Base-by-base conservation (phyloP, 345 rosid species). In the Psidium guajava region DNA sequence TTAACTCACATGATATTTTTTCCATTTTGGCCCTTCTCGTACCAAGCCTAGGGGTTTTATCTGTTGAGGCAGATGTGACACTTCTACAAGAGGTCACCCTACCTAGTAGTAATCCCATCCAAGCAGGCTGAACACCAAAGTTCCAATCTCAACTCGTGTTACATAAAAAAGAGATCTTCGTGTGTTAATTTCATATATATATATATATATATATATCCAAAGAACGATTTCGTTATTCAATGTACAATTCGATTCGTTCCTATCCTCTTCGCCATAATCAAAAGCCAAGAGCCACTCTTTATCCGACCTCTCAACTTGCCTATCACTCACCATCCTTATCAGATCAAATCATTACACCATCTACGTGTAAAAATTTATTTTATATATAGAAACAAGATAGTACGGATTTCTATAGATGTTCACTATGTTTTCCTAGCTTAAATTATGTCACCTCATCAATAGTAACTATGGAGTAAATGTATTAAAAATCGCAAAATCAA, bases 361-460 rank as follows among this genome's bases (percentile, higher is more conserved):
- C 73, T 7, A 59, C 73, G 27, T 59, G 9, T n/a, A 27, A 27
- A 59, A 0, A 8, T 0, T 27, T 0, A 0, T 27, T 27, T 0
- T 0, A 59, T 27, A 58, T 4, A 59, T 27, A 8, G 36, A 59
- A 27, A 2, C 2, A 0, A 27, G 5, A 27, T 27, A 3, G 10
- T 59, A 27, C 5, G 27, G 9, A 14, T 27, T 14, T 59, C 6
- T 0, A 6, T 0, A 3, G 10, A 59, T 3, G 1, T 14, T 6
- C 27, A 0, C 1, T 59, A 0, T 16, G 27, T 27, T 27, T 59
- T 59, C 73, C 5, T 27, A 27, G 27, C 73, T 59, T 59, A 59
- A 59, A 59, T 27, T 6, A 18, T 0, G 27, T 27, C 20, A 2
- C 9, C 40, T 1, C 5, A 59, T 27, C 4, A 59, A 59, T 0